Evolutionary conservation across 2,329 filamentous ascomycete genomes (phyloP).

Genomic region (Exophiala xenobiotica): DNA sequence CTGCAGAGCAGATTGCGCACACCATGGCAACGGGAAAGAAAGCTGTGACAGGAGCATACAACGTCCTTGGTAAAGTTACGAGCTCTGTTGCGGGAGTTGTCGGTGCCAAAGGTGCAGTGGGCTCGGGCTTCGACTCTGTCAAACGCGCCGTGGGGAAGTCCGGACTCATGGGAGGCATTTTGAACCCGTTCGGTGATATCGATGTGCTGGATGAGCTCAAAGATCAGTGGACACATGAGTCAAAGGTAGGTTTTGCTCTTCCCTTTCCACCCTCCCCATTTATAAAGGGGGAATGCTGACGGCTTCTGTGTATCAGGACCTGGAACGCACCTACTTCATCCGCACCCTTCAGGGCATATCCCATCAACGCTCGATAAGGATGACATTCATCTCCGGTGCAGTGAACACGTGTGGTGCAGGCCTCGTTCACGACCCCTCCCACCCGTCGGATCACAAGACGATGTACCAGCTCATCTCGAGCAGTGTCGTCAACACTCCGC

Average conservation of each 20-base stretch:
- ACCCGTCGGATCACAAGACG: constrained; percentile 92
- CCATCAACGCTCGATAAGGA: constrained; percentile 90
- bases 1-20: constrained; percentile 84
- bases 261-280: not conserved
- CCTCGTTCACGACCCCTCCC: constrained; percentile 87
- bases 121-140: constrained; percentile 87
- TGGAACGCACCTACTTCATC: constrained; percentile 94
- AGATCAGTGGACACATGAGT: constrained; percentile 98
- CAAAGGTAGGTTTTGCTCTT: constrained; percentile 59
- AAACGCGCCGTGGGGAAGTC: constrained; percentile 96
- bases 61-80: constrained; percentile 90
- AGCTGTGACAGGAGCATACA: constrained; percentile 93
- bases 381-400: constrained; percentile 91
- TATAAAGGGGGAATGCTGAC: not conserved
- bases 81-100: constrained; percentile 94
- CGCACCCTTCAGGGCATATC: constrained; percentile 92
- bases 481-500: constrained; percentile 85
- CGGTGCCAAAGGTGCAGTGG: constrained; percentile 88
- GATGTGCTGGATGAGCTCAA: constrained; percentile 91
- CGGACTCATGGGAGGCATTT: constrained; percentile 89
- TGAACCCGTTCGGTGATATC: constrained; percentile 95
- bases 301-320: constrained; percentile 57
- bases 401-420: constrained; percentile 91
- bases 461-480: constrained; percentile 99
- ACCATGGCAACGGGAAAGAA: constrained; percentile 95